Percentiles rank a stretch among this genome's conserved stretches.
These are phyloP conservation scores for Aspergillus funiculosus DNA, from an alignment of 495 filamentous ascomycete species.

Conservation along the genomic window DNA sequence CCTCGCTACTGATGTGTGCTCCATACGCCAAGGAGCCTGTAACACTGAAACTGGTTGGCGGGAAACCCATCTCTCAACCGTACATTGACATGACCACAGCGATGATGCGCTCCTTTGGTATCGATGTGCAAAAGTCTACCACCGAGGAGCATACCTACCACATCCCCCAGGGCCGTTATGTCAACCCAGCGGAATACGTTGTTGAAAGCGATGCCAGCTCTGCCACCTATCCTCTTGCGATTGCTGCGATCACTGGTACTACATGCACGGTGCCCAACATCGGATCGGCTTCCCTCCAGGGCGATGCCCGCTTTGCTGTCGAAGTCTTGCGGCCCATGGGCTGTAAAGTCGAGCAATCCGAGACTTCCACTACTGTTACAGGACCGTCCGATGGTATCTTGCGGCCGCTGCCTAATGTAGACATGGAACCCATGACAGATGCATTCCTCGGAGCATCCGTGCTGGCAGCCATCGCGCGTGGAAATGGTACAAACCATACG, in stretches of 20 bases:
- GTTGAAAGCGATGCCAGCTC: constrained; percentile 97
- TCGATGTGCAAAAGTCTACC: constrained; percentile 65
- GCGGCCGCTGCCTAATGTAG: constrained; percentile 66
- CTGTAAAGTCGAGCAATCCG: constrained; percentile 79
- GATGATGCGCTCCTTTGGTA: constrained; percentile 95
- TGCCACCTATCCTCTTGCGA: constrained; percentile 91
- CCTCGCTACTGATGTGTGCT: constrained; percentile 92
- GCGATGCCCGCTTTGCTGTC: constrained; percentile 90
- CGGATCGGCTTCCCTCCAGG: constrained; percentile 83
- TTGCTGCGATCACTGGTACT: constrained; percentile 91
- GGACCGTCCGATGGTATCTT: constrained; percentile 72
- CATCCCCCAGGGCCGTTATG: constrained; percentile 80
- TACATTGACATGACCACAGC: constrained; percentile 99
- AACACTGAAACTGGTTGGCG: constrained; percentile 81
- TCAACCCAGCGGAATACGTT: constrained; percentile 79
- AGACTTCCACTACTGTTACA: constrained; percentile 83
- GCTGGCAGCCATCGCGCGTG: constrained; percentile 83
- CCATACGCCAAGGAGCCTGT: constrained; percentile 93
- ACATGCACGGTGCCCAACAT: constrained; percentile 96
- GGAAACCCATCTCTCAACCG: constrained; percentile 90
- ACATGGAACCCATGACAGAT: constrained; percentile 99
- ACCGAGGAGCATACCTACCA: constrained; percentile 87
- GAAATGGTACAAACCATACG: constrained; percentile 47
- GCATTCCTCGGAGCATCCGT: constrained; percentile 94
- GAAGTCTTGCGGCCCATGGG: constrained; percentile 93